Conservation (phyloP, 2,329 filamentous ascomycete species). For the Apiospora kogelbergensis region DNA sequence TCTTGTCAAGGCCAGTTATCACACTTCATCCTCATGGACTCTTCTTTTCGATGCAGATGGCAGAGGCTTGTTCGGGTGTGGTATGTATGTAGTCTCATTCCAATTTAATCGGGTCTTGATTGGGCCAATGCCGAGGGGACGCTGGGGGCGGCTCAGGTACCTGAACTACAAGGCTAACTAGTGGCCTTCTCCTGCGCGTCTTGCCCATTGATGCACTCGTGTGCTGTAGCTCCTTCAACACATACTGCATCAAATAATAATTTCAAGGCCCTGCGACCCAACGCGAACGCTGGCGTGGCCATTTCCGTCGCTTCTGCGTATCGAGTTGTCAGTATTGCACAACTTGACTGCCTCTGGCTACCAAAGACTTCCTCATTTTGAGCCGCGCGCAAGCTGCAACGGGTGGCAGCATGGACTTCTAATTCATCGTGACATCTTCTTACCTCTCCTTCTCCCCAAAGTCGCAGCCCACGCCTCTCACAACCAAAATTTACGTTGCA, state of each 20-base stretch:
- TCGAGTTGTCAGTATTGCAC: not conserved
- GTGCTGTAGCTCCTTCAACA: not conserved
- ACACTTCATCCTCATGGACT: not conserved
- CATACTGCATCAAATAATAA: not conserved
- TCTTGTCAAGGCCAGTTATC: no score
- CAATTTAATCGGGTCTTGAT: not conserved
- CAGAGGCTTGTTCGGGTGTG: no score
- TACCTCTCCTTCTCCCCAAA: not conserved
- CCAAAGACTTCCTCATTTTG: not conserved
- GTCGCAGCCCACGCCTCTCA: not conserved
- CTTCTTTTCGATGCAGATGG: not conserved
- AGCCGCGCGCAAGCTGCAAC: not conserved
- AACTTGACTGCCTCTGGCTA: not conserved
- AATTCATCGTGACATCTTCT: not conserved
- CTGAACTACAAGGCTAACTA: not conserved
- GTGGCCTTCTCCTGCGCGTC: conserved; percentile 3
- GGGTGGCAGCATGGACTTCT: not conserved
- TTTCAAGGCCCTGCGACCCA: not conserved
- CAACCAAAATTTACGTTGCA: not conserved
- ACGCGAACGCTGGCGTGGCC: not conserved
- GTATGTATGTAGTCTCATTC: not conserved
- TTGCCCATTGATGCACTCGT: not conserved
- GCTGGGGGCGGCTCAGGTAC: not conserved
- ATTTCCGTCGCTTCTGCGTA: not conserved
- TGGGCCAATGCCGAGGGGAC: not conserved